Evolutionary conservation across 805 yeast genomes (phyloP).

Genomic region (Kockiozyma suomiensis): DNA sequence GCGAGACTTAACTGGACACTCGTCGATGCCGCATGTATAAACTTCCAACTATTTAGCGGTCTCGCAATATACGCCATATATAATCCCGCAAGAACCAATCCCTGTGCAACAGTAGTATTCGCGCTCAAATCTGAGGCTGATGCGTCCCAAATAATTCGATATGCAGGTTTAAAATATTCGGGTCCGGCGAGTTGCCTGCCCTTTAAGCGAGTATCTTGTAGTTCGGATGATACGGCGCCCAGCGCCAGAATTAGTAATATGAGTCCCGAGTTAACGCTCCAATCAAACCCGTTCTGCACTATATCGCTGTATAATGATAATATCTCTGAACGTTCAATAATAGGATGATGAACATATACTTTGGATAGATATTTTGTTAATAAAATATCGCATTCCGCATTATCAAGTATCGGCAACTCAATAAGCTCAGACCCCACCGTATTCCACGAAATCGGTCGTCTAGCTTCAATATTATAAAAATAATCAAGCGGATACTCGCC

Average conservation of each 20-base stretch:
- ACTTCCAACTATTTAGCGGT: constrained; percentile 9
- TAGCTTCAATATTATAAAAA: constrained; percentile 9
- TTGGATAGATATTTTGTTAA: background rate
- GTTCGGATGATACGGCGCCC: background rate
- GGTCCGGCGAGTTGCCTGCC: background rate
- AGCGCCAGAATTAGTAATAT: constrained; percentile 1
- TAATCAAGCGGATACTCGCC: constrained; percentile 15
- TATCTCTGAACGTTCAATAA: background rate
- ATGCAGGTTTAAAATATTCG: background rate
- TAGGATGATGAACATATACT: constrained; percentile 14
- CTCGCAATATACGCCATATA: constrained; percentile 12
- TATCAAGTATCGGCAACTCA: background rate
- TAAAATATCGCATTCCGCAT: background rate
- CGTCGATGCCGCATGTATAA: constrained; percentile 14
- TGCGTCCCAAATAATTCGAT: constrained; percentile 1
- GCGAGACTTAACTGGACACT: constrained; percentile 4
- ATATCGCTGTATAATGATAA: background rate
- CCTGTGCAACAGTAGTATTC: background rate
- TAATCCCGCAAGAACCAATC: constrained; percentile 2
- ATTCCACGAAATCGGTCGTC: constrained; percentile 1
- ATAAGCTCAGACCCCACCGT: background rate
- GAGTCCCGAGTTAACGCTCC: background rate
- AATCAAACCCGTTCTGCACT: background rate
- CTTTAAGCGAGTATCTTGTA: too few relatives aligned
- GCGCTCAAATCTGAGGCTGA: background rate